These are phyloP conservation scores for Ramularia collo-cygni DNA, from an alignment of 2,329 filamentous ascomycete species.

Conservation along the genomic window DNA sequence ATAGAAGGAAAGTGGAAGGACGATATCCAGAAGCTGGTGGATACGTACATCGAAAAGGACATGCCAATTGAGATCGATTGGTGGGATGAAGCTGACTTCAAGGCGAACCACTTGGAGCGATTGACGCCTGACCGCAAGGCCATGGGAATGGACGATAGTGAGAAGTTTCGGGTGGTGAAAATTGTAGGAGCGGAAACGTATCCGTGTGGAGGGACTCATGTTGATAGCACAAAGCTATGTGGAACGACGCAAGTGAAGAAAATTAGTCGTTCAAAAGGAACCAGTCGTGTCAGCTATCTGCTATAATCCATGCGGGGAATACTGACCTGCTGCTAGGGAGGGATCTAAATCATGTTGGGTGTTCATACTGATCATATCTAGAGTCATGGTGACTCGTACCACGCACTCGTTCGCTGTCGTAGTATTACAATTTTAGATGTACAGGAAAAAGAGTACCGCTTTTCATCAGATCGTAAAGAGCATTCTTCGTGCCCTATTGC, in stretches of 20 bases:
- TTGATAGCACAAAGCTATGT: conserved; percentile 52
- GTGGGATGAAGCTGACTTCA: conserved; percentile 60
- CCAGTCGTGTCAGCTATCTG: conserved; percentile 48
- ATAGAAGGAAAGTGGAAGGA: conserved; percentile 60
- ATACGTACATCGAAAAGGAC: conserved; percentile 50
- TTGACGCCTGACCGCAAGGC: conserved; percentile 46
- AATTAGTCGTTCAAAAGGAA: conserved; percentile 58
- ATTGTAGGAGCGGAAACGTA: conserved; percentile 64
- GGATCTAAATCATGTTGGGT: no score
- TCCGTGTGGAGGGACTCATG: conserved; percentile 70
- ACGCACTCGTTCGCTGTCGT: no score
- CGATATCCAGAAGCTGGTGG: conserved; percentile 54
- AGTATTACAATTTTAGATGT: no score
- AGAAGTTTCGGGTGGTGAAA: conserved; percentile 60
- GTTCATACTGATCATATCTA: no score
- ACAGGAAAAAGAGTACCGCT: no score
- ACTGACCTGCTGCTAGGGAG: no score
- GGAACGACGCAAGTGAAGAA: conserved; percentile 59
- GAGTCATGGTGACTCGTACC: no score
- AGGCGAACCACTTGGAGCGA: conserved; percentile 46
- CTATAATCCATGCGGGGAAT: no score
- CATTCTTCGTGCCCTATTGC: no score
- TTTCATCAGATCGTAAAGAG: no score
- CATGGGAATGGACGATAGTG: conserved; percentile 30
- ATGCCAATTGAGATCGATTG: conserved; percentile 59